Conservation (phyloP, 805 yeast species). For the Barnettozyma pratensis region DNA sequence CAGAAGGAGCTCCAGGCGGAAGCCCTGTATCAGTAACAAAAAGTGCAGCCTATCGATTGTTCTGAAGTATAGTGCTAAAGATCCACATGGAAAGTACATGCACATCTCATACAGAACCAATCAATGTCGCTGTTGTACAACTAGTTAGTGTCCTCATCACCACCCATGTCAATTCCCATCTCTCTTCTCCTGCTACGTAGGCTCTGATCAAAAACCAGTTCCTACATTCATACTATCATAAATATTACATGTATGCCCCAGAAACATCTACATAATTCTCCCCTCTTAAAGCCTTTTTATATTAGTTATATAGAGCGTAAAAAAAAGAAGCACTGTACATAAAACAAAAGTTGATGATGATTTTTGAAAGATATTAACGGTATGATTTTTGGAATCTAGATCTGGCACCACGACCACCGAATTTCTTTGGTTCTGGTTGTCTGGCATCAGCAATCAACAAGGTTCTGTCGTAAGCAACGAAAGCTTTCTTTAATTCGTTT, state of each 20-base stretch:
- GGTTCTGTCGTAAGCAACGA: slow-evolving; percentile 98
- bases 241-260: not conserved
- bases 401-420: slow-evolving; percentile 99
- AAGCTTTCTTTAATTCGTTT: slow-evolving; percentile 98
- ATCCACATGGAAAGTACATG: too few relatives aligned
- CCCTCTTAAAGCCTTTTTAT: slow-evolving; percentile 10
- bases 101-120: too few relatives aligned
- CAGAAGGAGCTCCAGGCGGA: too few relatives aligned
- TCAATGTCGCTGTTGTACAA: too few relatives aligned
- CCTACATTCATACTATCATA: too few relatives aligned
- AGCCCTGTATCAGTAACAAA: too few relatives aligned
- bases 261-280: not conserved
- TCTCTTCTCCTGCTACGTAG: too few relatives aligned
- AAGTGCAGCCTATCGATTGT: too few relatives aligned
- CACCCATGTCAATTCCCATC: too few relatives aligned
- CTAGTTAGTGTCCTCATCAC: too few relatives aligned
- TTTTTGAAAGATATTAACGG: slow-evolving; percentile 59
- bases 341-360: slow-evolving; percentile 10
- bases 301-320: slow-evolving; percentile 11
- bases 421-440: slow-evolving; percentile 99
- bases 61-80: too few relatives aligned
- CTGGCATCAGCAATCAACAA: slow-evolving; percentile 98
- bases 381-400: slow-evolving; percentile 99
- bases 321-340: slow-evolving; percentile 19
- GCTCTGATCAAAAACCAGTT: too few relatives aligned